Base-by-base conservation (phyloP, 225 moss, liverwort and hornwort species). In the Neckera pumila region DNA sequence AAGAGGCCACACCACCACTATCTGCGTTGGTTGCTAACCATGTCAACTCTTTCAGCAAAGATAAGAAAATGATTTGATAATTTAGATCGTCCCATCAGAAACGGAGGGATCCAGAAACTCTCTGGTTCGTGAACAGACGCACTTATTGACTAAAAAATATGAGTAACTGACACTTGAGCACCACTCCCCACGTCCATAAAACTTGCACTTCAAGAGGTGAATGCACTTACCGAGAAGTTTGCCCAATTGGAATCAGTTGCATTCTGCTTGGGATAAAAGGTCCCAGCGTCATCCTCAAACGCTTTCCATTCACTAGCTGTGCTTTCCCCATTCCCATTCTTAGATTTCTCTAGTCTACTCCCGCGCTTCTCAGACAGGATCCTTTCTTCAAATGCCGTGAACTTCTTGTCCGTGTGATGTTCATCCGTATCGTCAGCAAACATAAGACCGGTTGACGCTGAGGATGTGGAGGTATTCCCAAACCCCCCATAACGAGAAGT, bases 331-430 rank as follows among this genome's bases (percentile, higher is more conserved):
- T 82, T 87, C 57, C 62, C 59, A 72, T 64, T 84, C 80, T 81
- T 88, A 53, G 65, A 60, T 86, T 91, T 93, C 71, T 94, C 92
- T 86, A 88, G 92, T 85, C 89, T 93, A 79, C 65, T 88, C 58
- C 92, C 92, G 23, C 93, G 93, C 89, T 93, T 93, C 85, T 92
- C 93, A 79, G 93, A 93, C 62, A 92, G 60, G n/a, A 92, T 94
- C 72, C 93, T 90, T 87, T 94, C 94, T 90, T 94, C 94, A 87
- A 92, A 94, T 63, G 93, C 94, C 45, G 92, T 93, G 77, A 94
- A 94, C 89, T 93, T 93, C 88, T 94, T 92, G 85, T 94, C 93
- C 73, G 87, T 71, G 58, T 90, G 82, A 63, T 80, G 31, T 7
- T 92, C 94, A 74, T 93, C 93, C n/a, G 80, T 66, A 65, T 92